Conservation (phyloP, 768 basidiomycete genomes). For the Sarcomyxa edulis region DNA sequence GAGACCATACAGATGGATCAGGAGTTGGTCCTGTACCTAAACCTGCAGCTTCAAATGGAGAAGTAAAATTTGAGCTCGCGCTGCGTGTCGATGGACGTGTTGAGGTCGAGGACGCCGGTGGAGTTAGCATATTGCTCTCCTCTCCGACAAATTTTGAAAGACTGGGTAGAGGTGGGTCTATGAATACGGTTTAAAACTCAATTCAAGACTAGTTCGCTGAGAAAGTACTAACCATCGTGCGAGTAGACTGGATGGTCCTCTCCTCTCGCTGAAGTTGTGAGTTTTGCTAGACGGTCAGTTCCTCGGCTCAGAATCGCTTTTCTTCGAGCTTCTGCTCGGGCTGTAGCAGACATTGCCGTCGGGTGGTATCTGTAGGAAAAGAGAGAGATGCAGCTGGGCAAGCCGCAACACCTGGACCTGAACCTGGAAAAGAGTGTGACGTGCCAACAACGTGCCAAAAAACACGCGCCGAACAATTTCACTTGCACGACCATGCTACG, state of each 20-base stretch:
- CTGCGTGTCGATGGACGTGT: constrained; percentile 19
- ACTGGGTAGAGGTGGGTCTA: constrained; percentile 37
- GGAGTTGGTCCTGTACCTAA: constrained; percentile 21
- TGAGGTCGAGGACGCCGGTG: constrained; percentile 21
- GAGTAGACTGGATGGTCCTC: constrained; percentile 58
- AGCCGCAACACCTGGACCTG: no score
- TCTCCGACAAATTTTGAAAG: constrained; percentile 40
- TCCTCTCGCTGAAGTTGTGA: constrained; percentile 68
- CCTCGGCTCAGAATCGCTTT: constrained; percentile 73
- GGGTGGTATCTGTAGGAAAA: no score
- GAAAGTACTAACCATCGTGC: constrained; percentile 38
- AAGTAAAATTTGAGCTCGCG: constrained; percentile 8
- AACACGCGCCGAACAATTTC: no score
- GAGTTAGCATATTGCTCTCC: constrained; percentile 35
- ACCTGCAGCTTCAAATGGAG: constrained; percentile 16
- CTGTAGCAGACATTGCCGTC: constrained; percentile 56
- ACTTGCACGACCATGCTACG: no score
- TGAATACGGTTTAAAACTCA: neutral
- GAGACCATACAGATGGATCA: constrained; percentile 59
- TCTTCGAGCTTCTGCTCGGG: constrained; percentile 72
- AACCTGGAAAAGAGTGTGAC: no score
- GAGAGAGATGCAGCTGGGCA: no score
- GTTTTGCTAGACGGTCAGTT: constrained; percentile 69
- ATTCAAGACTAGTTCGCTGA: neutral
- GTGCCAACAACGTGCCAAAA: no score